A percentile compares a stretch with the other conserved stretches of the same genome.
Conservation (phyloP, 495 filamentous ascomycete species). For the Parathielavia appendiculata region DNA sequence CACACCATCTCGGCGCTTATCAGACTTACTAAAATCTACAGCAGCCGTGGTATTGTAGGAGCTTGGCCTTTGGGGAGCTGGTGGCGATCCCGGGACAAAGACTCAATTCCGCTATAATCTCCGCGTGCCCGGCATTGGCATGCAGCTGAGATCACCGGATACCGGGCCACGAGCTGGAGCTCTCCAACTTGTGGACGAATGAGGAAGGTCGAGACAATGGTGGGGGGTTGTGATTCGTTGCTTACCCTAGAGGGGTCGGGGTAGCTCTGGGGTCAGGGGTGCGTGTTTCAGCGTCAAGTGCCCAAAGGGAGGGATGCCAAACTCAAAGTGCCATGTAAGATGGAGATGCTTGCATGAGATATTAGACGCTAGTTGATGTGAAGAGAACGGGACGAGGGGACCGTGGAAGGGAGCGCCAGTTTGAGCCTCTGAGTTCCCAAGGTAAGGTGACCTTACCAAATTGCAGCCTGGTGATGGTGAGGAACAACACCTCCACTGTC, state of each 20-base stretch:
- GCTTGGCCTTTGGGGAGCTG: not conserved
- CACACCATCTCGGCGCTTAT: constrained; percentile 8
- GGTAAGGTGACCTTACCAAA: too few species aligned
- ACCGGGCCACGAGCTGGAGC: not conserved
- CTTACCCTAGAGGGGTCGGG: not conserved
- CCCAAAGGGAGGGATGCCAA: not conserved
- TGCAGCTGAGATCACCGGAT: constrained; percentile 6
- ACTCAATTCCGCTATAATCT: not conserved
- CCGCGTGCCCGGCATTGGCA: constrained; percentile 6
- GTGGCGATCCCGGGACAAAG: not conserved
- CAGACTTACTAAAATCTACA: not conserved
- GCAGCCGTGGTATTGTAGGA: not conserved
- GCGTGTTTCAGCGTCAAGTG: not conserved
- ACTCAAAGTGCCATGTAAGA: not conserved
- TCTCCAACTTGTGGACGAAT: not conserved
- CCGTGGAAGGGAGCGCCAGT: too few species aligned
- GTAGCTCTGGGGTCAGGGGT: not conserved
- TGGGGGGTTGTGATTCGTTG: constrained; percentile 3
- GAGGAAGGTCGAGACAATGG: constrained; percentile 6
- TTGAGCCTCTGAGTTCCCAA: too few species aligned
- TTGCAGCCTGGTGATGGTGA: too few species aligned
- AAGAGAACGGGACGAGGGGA: too few species aligned
- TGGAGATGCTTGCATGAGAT: not conserved
- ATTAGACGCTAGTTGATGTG: too few species aligned
- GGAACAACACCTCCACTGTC: too few species aligned